Percentiles rank a stretch among this genome's conserved stretches.
Conservation (phyloP, 2,329 filamentous ascomycete genomes). For the Plenodomus lindquistii region DNA sequence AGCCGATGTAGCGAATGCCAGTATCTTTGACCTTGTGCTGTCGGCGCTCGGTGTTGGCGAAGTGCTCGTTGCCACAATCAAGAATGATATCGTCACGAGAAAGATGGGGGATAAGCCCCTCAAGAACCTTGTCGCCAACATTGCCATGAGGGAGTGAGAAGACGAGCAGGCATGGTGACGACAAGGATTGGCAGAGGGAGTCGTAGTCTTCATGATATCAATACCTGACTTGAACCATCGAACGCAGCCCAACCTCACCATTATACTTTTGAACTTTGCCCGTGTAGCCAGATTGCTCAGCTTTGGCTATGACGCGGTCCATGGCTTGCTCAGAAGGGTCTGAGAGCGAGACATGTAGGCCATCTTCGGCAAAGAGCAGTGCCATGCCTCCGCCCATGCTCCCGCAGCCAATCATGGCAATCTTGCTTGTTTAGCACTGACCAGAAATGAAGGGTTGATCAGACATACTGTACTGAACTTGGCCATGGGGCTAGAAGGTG, state of each 20-base stretch:
- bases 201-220: constrained; percentile 50
- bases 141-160: constrained; percentile 57
- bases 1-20: constrained; percentile 68
- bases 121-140: constrained; percentile 54
- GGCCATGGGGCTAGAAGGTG: constrained; percentile 16
- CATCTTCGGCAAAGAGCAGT: constrained; percentile 62
- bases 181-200: constrained; percentile 54
- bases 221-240: background rate
- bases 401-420: constrained; percentile 62
- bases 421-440: constrained; percentile 34
- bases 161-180: constrained; percentile 55
- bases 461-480: constrained; percentile 31
- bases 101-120: constrained; percentile 56
- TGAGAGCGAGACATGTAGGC: constrained; percentile 58
- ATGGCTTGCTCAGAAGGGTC: constrained; percentile 58
- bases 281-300: constrained; percentile 46
- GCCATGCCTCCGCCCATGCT: constrained; percentile 65
- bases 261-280: constrained; percentile 46
- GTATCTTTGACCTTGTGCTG: constrained; percentile 61
- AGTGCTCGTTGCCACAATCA: constrained; percentile 71
- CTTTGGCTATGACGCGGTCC: constrained; percentile 48
- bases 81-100: constrained; percentile 67
- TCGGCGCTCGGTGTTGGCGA: constrained; percentile 64
- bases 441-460: background rate
- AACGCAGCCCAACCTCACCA: constrained; percentile 14